Conservation (phyloP, 495 filamentous ascomycete species). For the Durotheca rogersii region DNA sequence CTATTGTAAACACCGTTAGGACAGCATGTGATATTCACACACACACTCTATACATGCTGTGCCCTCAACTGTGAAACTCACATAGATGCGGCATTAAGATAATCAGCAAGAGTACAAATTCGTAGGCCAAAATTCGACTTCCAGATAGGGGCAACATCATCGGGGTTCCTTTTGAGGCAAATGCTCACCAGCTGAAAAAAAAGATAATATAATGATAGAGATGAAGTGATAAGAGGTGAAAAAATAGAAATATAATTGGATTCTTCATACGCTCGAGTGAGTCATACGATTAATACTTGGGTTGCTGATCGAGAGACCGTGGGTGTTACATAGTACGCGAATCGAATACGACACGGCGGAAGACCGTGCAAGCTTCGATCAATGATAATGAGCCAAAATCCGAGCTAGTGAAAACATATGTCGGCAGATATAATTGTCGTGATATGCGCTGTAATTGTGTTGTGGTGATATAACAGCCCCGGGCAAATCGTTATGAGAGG, state of each 20-base stretch:
- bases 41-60: no score
- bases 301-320: not conserved
- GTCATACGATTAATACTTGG: not conserved
- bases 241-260: conserved; percentile 15
- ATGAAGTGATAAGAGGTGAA: no score
- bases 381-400: conserved; percentile 2
- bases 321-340: conserved; percentile 2
- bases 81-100: no score
- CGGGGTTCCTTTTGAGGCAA: no score
- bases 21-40: no score
- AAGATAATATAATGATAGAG: no score
- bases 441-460: conserved; percentile 1
- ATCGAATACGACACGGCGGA: conserved; percentile 24
- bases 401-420: not conserved
- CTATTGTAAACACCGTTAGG: not conserved
- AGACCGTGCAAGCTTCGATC: conserved; percentile 8
- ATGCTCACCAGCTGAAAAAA: no score
- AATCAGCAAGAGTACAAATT: no score
- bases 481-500: no score
- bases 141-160: no score
- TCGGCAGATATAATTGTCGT: not conserved
- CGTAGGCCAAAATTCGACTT: no score
- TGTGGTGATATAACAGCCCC: conserved; percentile 6
- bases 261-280: conserved; percentile 1
- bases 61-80: no score